Base-by-base conservation (phyloP, 768 basidiomycete genomes). In the Glaciozyma martinii region DNA sequence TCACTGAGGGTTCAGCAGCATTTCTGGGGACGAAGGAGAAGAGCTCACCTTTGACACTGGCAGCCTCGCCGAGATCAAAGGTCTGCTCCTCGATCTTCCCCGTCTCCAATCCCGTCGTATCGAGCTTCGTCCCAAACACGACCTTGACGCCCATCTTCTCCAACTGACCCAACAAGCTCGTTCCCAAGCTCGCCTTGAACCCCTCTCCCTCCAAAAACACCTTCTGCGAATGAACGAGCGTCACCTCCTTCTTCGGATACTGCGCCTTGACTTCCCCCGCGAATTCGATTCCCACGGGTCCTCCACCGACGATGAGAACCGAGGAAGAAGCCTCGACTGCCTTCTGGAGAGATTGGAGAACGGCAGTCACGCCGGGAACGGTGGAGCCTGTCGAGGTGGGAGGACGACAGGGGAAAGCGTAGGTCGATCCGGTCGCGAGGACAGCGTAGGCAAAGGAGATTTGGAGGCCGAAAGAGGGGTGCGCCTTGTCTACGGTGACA, bases 341-440 rank as follows among this genome's bases (percentile, higher is more conserved):
- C 9, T 30, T 12, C 15, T 63, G 62, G 40, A 66, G 65, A 9
- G 32, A 18, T 23, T 62, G 19, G 50, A 69, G 66, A 3, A 59
- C 47, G 25, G 56, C 44, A 37, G 61, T 54, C 58, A 65, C 56
- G 12, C 63, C 60, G 9, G 62, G n/a, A 1, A n/a, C 40, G 46
- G 16, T 32, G 43, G 67, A 53, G 6, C n/a, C n/a, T n/a, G 63
- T 18, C 49, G 52, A 50, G 23, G 56, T 53, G 25, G 32, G 44
- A 9, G 59, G 62, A 2, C 69, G 65, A 46, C 65, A 66, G 0
- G 66, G 65, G 33, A 59, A 60, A n/a, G 62, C 54, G 52, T 68
- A 68, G 9, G 21, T 30, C 9, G 69, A 67, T 30, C 68, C 72
- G 0, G 66, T 73, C 0, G 72, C 72, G 29, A 73, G 56, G 23